These are phyloP conservation scores for Eimeria falciformis DNA, from an alignment of 169 alveolate genomes.

Conservation along the genomic window DNA sequence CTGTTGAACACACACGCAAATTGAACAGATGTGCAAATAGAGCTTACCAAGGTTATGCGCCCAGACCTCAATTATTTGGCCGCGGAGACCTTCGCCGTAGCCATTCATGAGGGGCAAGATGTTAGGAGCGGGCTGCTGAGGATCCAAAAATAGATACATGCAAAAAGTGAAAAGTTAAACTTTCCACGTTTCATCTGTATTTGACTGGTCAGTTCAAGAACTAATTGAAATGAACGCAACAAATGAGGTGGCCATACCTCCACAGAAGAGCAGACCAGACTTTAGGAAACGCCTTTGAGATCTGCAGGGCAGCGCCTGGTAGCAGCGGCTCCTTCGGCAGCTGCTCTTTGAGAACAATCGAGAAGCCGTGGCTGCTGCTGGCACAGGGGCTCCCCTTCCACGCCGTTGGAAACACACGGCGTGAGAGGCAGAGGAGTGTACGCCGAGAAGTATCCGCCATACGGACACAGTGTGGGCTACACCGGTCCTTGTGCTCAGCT, in stretches of 20 bases:
- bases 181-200: neutral
- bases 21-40: neutral
- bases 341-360: neutral
- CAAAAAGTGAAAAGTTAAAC: no score
- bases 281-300: neutral
- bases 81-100: constrained; percentile 59
- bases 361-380: constrained; percentile 26
- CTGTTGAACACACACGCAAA: neutral
- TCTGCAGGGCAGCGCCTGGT: constrained; percentile 35
- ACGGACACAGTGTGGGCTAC: constrained; percentile 39
- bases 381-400: constrained; percentile 16
- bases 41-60: constrained; percentile 76
- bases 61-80: constrained; percentile 78
- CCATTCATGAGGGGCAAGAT: constrained; percentile 77
- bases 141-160: neutral
- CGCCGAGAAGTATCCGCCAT: constrained; percentile 1
- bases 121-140: constrained; percentile 22
- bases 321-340: constrained; percentile 8
- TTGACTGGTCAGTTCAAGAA: neutral
- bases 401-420: neutral
- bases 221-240: neutral
- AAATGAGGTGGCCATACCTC: constrained; percentile 1
- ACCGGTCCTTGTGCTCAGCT: neutral
- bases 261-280: constrained; percentile 61
- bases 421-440: neutral